These are phyloP conservation scores for Dipteronia dyeriana DNA, from an alignment of 345 rosid species.

Conservation along the genomic window DNA sequence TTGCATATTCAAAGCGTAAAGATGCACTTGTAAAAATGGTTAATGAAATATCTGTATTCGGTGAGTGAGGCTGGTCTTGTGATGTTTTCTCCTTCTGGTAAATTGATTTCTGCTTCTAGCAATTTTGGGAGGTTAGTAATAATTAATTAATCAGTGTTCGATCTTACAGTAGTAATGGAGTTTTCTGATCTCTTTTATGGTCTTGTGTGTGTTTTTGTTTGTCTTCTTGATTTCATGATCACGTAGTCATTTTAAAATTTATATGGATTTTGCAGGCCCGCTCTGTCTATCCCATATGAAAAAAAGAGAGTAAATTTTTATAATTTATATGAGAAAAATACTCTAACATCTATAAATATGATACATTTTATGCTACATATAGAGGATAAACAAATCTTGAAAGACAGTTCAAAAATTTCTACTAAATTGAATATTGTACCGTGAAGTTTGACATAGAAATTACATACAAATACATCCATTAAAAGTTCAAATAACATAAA, in stretches of 20 bases:
- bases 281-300: too few species aligned
- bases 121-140: slow-evolving; percentile 27
- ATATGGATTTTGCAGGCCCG: slow-evolving; percentile 19
- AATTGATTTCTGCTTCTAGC: slow-evolving; percentile 25
- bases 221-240: background rate
- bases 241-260: too few species aligned
- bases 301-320: too few species aligned
- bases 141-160: background rate
- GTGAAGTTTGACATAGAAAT: too few species aligned
- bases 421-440: too few species aligned
- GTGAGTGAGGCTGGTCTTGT: slow-evolving; percentile 32
- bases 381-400: too few species aligned
- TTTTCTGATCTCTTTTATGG: background rate
- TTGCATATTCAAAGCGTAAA: slow-evolving; percentile 33
- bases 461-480: too few species aligned
- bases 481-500: too few species aligned
- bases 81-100: slow-evolving; percentile 37
- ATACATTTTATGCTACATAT: too few species aligned
- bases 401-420: too few species aligned
- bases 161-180: background rate
- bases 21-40: slow-evolving; percentile 24
- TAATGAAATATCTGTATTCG: slow-evolving; percentile 24
- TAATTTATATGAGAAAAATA: too few species aligned
- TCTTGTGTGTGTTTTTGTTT: background rate
- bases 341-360: too few species aligned